Conservation (phyloP, 169 alveolate genomes). For the Fabrea salina region DNA sequence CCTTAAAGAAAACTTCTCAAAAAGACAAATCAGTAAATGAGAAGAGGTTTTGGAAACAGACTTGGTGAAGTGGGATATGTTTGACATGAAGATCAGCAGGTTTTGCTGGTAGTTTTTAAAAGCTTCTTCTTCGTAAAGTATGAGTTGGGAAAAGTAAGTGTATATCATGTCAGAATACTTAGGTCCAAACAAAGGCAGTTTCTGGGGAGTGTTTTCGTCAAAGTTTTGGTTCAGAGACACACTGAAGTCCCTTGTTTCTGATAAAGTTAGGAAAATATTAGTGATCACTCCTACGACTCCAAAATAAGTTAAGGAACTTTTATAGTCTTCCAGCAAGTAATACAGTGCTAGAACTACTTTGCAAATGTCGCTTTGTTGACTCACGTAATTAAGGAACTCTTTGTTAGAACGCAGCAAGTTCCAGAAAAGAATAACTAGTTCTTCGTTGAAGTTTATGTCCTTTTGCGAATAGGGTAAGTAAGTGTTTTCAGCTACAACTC, state of each 20-base stretch:
- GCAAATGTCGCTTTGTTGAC: not conserved
- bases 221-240: not conserved
- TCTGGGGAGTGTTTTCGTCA: not conserved
- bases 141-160: not conserved
- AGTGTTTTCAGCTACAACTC: conserved; percentile 1
- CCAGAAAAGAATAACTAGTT: conserved; percentile 9
- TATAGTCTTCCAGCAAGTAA: not conserved
- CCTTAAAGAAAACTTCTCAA: not conserved
- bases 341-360: not conserved
- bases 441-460: not conserved
- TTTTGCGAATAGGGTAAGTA: conserved; percentile 1
- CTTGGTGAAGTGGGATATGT: not conserved
- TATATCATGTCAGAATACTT: conserved; percentile 7
- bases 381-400: not conserved
- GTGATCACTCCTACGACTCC: not conserved
- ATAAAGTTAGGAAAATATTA: not conserved
- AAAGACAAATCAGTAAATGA: not conserved
- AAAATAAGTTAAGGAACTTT: not conserved
- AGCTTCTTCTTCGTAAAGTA: not conserved
- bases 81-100: not conserved
- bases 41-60: not conserved
- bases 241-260: conserved; percentile 1
- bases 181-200: not conserved
- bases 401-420: not conserved
- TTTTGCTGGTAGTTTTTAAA: not conserved